phyloP scores from a whole-genome alignment of 2,329 filamentous ascomycete species.

The Nemania diffusa region DNA sequence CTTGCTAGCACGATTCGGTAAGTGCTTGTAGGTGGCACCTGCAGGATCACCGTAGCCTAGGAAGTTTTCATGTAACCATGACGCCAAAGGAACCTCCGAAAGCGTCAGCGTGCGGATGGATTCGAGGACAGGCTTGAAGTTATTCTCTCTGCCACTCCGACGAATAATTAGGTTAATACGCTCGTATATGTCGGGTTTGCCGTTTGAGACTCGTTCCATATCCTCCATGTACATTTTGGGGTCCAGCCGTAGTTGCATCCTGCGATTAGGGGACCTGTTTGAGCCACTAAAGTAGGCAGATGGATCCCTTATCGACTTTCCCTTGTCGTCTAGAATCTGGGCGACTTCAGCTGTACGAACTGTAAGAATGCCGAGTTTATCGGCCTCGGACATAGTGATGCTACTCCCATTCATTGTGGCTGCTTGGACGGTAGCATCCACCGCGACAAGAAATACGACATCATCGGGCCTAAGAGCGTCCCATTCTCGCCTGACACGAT shows the following conservation, averaged over 20 bases:
- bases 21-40: constrained; percentile 83
- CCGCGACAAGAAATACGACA: constrained; percentile 84
- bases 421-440: constrained; percentile 70
- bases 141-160: constrained; percentile 89
- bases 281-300: constrained; percentile 71
- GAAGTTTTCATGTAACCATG: constrained; percentile 96
- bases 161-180: constrained; percentile 87
- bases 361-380: constrained; percentile 73
- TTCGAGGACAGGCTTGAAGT: constrained; percentile 93
- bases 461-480: constrained; percentile 87
- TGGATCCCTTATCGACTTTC: constrained; percentile 74
- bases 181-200: constrained; percentile 83
- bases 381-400: constrained; percentile 58
- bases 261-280: constrained; percentile 69
- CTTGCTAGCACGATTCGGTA: constrained; percentile 79
- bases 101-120: constrained; percentile 88
- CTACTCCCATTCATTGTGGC: constrained; percentile 64
- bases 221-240: constrained; percentile 81
- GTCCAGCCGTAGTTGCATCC: constrained; percentile 85
- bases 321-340: constrained; percentile 87
- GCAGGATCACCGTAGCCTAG: constrained; percentile 95
- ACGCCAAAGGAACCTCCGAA: constrained; percentile 84
- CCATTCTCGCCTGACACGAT: constrained; percentile 85
- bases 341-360: constrained; percentile 87
- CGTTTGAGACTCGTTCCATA: constrained; percentile 70